phyloP scores from a whole-genome alignment of 345 rosid species.

The Bretschneidera sinensis region DNA sequence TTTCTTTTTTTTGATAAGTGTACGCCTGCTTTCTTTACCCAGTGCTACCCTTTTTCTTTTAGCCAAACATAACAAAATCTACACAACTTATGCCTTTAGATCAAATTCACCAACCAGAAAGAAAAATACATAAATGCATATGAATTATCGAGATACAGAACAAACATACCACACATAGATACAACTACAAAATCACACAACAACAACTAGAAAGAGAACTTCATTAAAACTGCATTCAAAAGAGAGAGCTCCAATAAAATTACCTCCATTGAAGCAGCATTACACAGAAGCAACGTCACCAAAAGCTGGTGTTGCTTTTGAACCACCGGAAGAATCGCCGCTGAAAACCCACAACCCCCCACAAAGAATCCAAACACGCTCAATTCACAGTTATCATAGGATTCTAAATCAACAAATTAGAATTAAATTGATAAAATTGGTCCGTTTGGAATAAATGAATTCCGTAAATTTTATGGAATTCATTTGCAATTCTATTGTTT shows the following conservation, averaged over 20 bases:
- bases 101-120: not conserved
- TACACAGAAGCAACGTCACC: slow-evolving; percentile 83
- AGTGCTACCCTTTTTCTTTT: not conserved
- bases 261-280: slow-evolving; percentile 96
- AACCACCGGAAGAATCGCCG: slow-evolving; percentile 80
- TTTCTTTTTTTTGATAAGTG: too few species aligned
- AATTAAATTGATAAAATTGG: too few species aligned
- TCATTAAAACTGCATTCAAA: not conserved
- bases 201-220: too few species aligned
- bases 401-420: too few species aligned
- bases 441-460: too few species aligned
- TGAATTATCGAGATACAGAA: not conserved
- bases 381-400: not conserved
- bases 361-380: not conserved
- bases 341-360: slow-evolving; percentile 24
- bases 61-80: not conserved
- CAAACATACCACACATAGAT: not conserved
- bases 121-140: too few species aligned
- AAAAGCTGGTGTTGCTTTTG: slow-evolving; percentile 95
- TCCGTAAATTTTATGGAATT: too few species aligned
- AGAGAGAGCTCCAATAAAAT: not conserved
- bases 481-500: too few species aligned
- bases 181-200: not conserved
- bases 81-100: not conserved
- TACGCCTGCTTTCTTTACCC: too few species aligned